Evolutionary conservation across 2,329 filamentous ascomycete genomes (phyloP).

Genomic region (Ophiognomonia clavigignenti-juglandacearum): DNA sequence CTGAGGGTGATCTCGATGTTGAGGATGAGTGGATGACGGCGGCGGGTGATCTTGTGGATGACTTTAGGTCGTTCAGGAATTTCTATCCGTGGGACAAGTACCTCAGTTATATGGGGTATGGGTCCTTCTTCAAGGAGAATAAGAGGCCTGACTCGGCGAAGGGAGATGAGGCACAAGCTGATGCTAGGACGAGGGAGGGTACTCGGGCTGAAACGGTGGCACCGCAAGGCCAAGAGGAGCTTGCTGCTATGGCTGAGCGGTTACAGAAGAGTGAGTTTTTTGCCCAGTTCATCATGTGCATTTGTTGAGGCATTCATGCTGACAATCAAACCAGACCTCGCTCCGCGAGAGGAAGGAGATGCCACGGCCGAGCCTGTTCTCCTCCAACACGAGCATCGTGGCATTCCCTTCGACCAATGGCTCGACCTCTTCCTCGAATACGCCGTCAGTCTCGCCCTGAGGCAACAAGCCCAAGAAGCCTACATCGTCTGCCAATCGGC

Average conservation of each 20-base stretch:
- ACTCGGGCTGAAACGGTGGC: conserved; percentile 1
- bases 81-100: conserved; percentile 67
- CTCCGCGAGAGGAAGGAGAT: conserved; percentile 27
- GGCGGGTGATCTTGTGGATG: conserved; percentile 55
- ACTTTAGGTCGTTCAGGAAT: conserved; percentile 58
- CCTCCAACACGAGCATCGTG: conserved; percentile 45
- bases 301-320: neutral
- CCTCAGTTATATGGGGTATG: conserved; percentile 48
- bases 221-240: conserved; percentile 32
- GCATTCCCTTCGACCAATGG: conserved; percentile 80
- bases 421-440: conserved; percentile 87
- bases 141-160: conserved; percentile 11
- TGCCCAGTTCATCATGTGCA: neutral
- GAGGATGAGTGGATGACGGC: conserved; percentile 51
- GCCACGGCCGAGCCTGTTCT: conserved; percentile 23
- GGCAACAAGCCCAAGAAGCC: conserved; percentile 63
- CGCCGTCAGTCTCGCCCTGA: conserved; percentile 67
- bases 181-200: conserved; percentile 10
- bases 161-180: conserved; percentile 7
- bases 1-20: conserved; percentile 38
- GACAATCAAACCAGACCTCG: conserved; percentile 24
- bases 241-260: conserved; percentile 52
- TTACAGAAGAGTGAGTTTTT: conserved; percentile 45
- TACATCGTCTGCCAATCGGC: conserved; percentile 78
- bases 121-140: conserved; percentile 30